Percentiles rank a stretch among this genome's conserved stretches.
These are phyloP conservation scores for Didymella segeticola DNA, from an alignment of 2,329 filamentous ascomycete species.

Conservation along the genomic window DNA sequence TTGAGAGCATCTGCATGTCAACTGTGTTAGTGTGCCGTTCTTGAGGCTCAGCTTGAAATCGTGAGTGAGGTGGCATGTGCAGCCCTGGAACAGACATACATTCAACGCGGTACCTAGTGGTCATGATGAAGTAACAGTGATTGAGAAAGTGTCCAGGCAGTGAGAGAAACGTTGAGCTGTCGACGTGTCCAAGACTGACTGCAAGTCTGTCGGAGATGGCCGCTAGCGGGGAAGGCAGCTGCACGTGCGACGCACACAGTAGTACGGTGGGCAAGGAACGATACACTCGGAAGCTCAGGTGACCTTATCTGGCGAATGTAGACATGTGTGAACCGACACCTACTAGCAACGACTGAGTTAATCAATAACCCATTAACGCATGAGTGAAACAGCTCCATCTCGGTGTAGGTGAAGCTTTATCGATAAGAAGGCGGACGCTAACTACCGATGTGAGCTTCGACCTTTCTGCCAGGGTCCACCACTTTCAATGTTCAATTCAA, in stretches of 20 bases:
- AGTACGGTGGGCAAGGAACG: conserved; percentile 6
- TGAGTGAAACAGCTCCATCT: neutral
- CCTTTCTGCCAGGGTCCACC: conserved; percentile 26
- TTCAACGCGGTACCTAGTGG: conserved; percentile 52
- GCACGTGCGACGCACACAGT: conserved; percentile 30
- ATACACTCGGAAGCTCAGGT: neutral
- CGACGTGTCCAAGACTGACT: conserved; percentile 26
- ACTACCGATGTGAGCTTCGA: conserved; percentile 24
- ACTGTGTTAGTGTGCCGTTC: conserved; percentile 24
- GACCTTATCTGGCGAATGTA: neutral
- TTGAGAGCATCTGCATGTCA: conserved; percentile 65
- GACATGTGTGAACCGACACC: neutral
- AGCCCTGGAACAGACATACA: conserved; percentile 33
- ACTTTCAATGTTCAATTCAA: neutral
- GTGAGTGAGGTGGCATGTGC: conserved; percentile 4
- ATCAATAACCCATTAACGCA: neutral
- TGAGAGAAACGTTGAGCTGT: conserved; percentile 20
- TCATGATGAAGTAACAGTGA: conserved; percentile 39
- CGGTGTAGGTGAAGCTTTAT: conserved; percentile 28
- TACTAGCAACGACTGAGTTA: neutral
- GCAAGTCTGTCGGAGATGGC: conserved; percentile 35
- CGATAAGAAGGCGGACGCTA: conserved; percentile 27
- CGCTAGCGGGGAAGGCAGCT: conserved; percentile 23
- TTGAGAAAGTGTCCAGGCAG: conserved; percentile 4
- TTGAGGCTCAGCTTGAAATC: conserved; percentile 8